Evolutionary conservation across 78 protist genomes (phyloP).

Genomic region (Dictyostelium brefeldianum): DNA sequence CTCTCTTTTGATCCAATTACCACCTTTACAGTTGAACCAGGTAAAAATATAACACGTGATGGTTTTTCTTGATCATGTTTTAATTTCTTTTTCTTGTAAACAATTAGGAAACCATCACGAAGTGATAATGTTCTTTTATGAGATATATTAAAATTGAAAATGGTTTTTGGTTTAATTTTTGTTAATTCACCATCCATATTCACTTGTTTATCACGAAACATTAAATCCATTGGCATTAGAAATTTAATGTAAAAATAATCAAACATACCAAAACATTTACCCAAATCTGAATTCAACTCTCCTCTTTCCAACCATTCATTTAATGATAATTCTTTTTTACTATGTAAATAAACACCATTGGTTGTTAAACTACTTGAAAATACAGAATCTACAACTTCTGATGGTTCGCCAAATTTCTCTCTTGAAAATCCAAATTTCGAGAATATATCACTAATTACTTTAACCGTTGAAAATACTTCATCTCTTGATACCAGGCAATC

Average conservation of each 20-base stretch:
- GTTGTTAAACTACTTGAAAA: slow-evolving; percentile 30
- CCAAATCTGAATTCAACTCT: slow-evolving; percentile 3
- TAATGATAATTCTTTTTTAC: slow-evolving; percentile 24
- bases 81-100: slow-evolving; percentile 2
- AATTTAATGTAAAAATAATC: slow-evolving; percentile 52
- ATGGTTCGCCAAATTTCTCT: slow-evolving; percentile 30
- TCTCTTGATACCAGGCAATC: slow-evolving; percentile 45
- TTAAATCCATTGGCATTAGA: slow-evolving; percentile 31
- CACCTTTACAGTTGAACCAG: slow-evolving; percentile 59
- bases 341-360: slow-evolving; percentile 25
- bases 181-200: slow-evolving; percentile 31
- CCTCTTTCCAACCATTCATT: slow-evolving; percentile 45
- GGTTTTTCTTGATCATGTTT: slow-evolving; percentile 31
- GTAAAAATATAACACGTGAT: slow-evolving; percentile 25
- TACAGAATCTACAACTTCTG: slow-evolving; percentile 8
- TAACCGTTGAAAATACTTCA: slow-evolving; percentile 22
- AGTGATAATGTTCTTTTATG: slow-evolving; percentile 38
- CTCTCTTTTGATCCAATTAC: not conserved
- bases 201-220: slow-evolving; percentile 9
- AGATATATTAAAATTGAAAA: slow-evolving; percentile 24
- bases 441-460: slow-evolving; percentile 3
- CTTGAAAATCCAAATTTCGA: slow-evolving; percentile 7
- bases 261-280: slow-evolving; percentile 76
- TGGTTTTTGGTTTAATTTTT: slow-evolving; percentile 31
- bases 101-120: slow-evolving; percentile 50